Percentiles rank a stretch among this genome's conserved stretches.
Conservation (phyloP, 192 early-diverging fungal genomes). For the Umbelopsis vinacea region DNA sequence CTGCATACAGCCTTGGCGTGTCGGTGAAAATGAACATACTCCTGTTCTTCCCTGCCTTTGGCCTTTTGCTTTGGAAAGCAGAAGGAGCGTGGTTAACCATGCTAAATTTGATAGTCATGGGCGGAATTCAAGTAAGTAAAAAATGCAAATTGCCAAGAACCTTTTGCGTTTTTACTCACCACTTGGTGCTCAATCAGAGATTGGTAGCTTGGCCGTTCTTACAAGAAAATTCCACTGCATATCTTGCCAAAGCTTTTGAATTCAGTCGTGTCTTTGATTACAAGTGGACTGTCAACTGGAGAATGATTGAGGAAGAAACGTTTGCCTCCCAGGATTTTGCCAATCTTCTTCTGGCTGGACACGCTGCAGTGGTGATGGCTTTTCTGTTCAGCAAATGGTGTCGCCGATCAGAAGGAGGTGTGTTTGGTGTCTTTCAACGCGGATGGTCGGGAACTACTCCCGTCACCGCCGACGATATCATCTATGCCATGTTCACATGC, state of each 20-base stretch:
- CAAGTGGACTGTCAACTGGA: constrained; percentile 98
- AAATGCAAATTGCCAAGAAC: neutral
- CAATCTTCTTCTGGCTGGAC: constrained; percentile 57
- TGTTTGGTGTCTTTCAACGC: constrained; percentile 31
- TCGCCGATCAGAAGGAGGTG: constrained; percentile 41
- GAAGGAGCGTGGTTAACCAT: constrained; percentile 53
- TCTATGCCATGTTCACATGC: constrained; percentile 74
- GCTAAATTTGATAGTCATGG: constrained; percentile 45
- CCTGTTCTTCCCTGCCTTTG: constrained; percentile 88
- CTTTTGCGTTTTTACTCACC: neutral
- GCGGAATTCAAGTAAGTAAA: constrained; percentile 52
- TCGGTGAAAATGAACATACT: constrained; percentile 97
- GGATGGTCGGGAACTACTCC: constrained; percentile 30
- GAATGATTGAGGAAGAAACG: constrained; percentile 69
- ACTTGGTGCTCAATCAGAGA: neutral
- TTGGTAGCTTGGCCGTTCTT: constrained; percentile 70
- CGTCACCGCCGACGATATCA: constrained; percentile 50
- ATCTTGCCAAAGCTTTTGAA: constrained; percentile 84
- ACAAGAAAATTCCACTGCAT: constrained; percentile 55
- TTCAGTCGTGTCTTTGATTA: constrained; percentile 84
- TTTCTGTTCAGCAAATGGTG: constrained; percentile 67
- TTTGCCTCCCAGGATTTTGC: constrained; percentile 73
- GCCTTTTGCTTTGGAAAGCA: constrained; percentile 62
- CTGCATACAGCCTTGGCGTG: constrained; percentile 66
- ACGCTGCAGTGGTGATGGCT: constrained; percentile 61